These are phyloP conservation scores for Dryas alaskensis DNA, from an alignment of 306 rosid species.

Conservation along the genomic window DNA sequence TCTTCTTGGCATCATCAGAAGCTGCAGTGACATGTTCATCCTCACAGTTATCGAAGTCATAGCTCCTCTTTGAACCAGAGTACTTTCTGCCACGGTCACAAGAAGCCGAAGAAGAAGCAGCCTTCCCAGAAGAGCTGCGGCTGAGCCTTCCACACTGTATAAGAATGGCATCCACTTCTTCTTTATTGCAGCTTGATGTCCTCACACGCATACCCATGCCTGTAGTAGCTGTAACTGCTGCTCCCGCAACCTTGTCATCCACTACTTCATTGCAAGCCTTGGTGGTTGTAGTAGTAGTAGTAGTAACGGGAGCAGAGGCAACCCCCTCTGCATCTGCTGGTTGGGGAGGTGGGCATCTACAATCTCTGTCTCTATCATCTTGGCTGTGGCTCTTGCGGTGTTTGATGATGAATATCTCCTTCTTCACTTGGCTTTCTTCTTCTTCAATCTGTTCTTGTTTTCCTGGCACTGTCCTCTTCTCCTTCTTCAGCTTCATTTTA, in stretches of 20 bases:
- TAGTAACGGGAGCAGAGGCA: background rate
- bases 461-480: background rate
- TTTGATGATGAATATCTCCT: slow-evolving; percentile 73
- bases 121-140: slow-evolving; percentile 85
- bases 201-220: slow-evolving; percentile 47
- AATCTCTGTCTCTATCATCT: slow-evolving; percentile 57
- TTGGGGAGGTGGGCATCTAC: slow-evolving; percentile 27
- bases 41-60: slow-evolving; percentile 61
- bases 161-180: slow-evolving; percentile 90
- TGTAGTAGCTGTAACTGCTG: slow-evolving; percentile 29
- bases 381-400: slow-evolving; percentile 91
- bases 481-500: slow-evolving; percentile 29
- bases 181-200: slow-evolving; percentile 88
- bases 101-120: slow-evolving; percentile 53
- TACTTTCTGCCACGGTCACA: slow-evolving; percentile 56
- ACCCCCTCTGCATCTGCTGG: background rate
- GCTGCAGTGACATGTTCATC: slow-evolving; percentile 32
- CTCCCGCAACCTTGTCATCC: slow-evolving; percentile 16
- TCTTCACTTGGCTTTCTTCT: slow-evolving; percentile 39
- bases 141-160: slow-evolving; percentile 92
- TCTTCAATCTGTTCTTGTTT: slow-evolving; percentile 28
- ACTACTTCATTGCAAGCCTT: background rate
- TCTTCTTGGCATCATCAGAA: slow-evolving; percentile 37
- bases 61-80: slow-evolving; percentile 83
- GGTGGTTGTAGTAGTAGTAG: background rate